Percentiles rank a stretch among this genome's conserved stretches.
Conservation (phyloP, 352 stramenopile species). For the Globisporangium carolinianum region DNA sequence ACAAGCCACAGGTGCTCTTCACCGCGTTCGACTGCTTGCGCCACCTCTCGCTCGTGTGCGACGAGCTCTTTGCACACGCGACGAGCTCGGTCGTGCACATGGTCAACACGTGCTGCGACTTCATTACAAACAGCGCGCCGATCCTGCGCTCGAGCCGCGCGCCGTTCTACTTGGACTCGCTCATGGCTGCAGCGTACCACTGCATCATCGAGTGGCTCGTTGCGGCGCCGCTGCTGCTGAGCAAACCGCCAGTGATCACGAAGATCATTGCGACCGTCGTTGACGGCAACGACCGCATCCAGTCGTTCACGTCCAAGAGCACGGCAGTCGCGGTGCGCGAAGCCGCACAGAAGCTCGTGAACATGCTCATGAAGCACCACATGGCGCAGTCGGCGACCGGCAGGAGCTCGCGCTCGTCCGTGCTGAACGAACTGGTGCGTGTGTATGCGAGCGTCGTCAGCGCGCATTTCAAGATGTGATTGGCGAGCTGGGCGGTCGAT, state of each 20-base stretch:
- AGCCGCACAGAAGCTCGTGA: conserved; percentile 71
- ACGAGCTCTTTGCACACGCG: conserved; percentile 70
- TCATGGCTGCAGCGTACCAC: conserved; percentile 73
- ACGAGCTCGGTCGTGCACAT: conserved; percentile 75
- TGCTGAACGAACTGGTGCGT: conserved; percentile 58
- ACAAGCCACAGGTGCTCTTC: conserved; percentile 80
- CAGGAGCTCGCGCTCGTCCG: conserved; percentile 33
- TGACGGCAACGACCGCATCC: conserved; percentile 65
- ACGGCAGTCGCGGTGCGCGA: conserved; percentile 53
- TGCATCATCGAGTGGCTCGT: conserved; percentile 86
- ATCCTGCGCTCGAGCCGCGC: conserved; percentile 64
- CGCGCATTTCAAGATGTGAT: not conserved
- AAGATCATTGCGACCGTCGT: conserved; percentile 82
- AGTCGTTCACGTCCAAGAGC: conserved; percentile 47
- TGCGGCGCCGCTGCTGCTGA: conserved; percentile 59
- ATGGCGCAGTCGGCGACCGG: conserved; percentile 47
- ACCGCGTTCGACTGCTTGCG: conserved; percentile 82
- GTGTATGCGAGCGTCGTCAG: no score
- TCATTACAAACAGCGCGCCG: conserved; percentile 72
- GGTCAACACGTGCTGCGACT: conserved; percentile 81
- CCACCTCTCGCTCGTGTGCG: conserved; percentile 69
- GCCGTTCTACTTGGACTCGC: conserved; percentile 76
- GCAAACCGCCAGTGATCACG: conserved; percentile 62
- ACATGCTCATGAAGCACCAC: conserved; percentile 87
- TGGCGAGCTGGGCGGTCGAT: not conserved